Percentiles rank a stretch among this genome's conserved stretches.
These are phyloP conservation scores for Spinacia oleracea DNA, from an alignment of 179 eudicot species.

Conservation along the genomic window DNA sequence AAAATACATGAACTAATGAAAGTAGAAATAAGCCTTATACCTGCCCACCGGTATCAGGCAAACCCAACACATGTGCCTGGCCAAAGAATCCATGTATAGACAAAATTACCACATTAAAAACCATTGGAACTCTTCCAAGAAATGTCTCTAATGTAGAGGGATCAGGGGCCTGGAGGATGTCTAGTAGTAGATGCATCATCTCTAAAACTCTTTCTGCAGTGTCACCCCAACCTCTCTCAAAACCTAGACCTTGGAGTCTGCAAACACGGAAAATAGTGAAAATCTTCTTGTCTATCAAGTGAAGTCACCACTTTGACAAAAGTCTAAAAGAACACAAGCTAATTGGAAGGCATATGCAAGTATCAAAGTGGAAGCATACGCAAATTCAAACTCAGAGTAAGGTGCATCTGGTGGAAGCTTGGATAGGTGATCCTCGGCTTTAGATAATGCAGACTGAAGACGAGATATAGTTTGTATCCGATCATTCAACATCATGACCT, in stretches of 20 bases:
- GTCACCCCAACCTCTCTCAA: constrained; percentile 94
- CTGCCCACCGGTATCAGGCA: constrained; percentile 94
- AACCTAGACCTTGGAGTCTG: constrained; percentile 72
- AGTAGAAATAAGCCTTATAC: constrained; percentile 23
- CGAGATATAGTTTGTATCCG: constrained; percentile 49
- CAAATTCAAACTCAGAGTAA: constrained; percentile 64
- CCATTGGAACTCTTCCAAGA: constrained; percentile 79
- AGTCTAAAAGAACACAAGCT: neutral
- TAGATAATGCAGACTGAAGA: constrained; percentile 61
- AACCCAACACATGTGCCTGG: constrained; percentile 83
- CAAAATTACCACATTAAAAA: constrained; percentile 80
- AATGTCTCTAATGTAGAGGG: constrained; percentile 72
- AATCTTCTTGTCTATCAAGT: neutral
- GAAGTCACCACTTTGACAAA: neutral
- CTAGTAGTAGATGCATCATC: constrained; percentile 70
- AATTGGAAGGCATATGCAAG: neutral
- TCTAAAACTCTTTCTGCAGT: constrained; percentile 57
- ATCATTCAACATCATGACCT: constrained; percentile 81
- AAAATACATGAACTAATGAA: neutral
- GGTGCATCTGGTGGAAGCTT: constrained; percentile 57
- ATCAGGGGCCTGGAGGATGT: constrained; percentile 81
- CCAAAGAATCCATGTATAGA: constrained; percentile 90
- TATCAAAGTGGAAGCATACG: constrained; percentile 34
- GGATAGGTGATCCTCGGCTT: constrained; percentile 69
- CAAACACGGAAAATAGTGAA: neutral